Base-by-base conservation (phyloP, 495 filamentous ascomycete genomes). In the Lepraria neglecta region DNA sequence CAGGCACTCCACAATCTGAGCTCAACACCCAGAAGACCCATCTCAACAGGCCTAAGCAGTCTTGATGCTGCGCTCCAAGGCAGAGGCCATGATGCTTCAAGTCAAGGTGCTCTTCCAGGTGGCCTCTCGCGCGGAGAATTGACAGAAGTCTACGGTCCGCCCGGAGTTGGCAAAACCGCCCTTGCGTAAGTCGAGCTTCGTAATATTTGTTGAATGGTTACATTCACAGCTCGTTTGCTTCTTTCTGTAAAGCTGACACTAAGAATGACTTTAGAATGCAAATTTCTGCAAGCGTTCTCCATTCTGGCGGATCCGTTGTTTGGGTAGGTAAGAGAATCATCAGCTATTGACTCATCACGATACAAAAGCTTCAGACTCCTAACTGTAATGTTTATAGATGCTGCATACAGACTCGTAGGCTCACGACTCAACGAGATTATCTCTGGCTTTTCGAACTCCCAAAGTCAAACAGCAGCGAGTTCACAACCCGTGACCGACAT, bases 121-220 rank as follows among this genome's bases (percentile, higher is more conserved):
- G 91, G 88, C 4, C 72, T 96, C 30, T 76, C 81, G 58, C 83
- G 85, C 42, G 91, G 90, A 27, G 87, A 90, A 69, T 78, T 95
- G n/a, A 86, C 86, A 6, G 94, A 98, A 71, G 74, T 96, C 35
- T 95, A 86, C 75, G 94, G 94, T 0, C 91, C 94, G 17, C 89
- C 90, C 11, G 92, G 92, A 1, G 82, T 81, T 17, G 94, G 94
- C 14, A 97, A 97, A 74, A 95, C 92, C 0, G 75, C 87, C 6
- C 74, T 98, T 64, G 87, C 84, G 92, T 95, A 73, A 61, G 77
- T 73, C 24, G 0, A 21, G 19, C 24, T 57, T 40, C 40, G 7
- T 5, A 30, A 3, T 2, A 12, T 35, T 40, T 30, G 10, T 5
- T 43, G n/a, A 12, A 6, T 11, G 33, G 17, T 14, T 9, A 14